Base-by-base conservation (phyloP, 2,329 filamentous ascomycete species). In the Cephalotrichum gorgonifer region DNA sequence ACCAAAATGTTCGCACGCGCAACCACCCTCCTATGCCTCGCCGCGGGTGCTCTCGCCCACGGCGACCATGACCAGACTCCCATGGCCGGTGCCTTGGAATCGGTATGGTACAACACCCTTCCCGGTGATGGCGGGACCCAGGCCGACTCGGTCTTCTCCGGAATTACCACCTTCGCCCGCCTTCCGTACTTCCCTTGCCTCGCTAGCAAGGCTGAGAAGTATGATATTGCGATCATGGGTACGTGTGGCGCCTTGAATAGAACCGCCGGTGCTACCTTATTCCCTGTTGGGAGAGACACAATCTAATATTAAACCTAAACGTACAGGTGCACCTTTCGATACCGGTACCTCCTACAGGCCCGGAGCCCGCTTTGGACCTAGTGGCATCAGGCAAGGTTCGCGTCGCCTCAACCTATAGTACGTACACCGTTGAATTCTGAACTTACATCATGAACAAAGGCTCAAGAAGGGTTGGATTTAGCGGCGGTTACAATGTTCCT, bases 331-430 rank as follows among this genome's bases (percentile, higher is more conserved):
- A n/a, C 28, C 88, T 0, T 93, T 93, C 56, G 88, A 94, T 62
- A 91, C 88, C 1, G 86, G 86, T 47, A 93, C 86, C 25, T 90
- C 86, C 0, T 94, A 94, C 66, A 73, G 87, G 47, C 88, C 48
- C 72, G 75, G 84, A 35, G 85, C 85, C 15, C 80, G 90, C 8
- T 95, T 95, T 61, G 90, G 90, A 0, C 90, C 90, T 30, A 81
- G 88, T 42, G 87, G 88, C 39, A 95, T 96, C 59, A 84, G 90
- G 50, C 83, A 86, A 35, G 89, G 88, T 38, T 91, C 87, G 28
- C 76, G 83, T 7, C 81, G 89, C 20, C 89, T 95, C 67, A 88
- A 91, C 69, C 81, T 93, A 50, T 93, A 93, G 86, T 90, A 82
- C 59, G 82, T 44, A 30, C 2, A 25, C 23, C 85, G 14, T n/a